Base-by-base conservation (phyloP, 2,329 filamentous ascomycete species). In the Stagonosporopsis cucurbitacearum region DNA sequence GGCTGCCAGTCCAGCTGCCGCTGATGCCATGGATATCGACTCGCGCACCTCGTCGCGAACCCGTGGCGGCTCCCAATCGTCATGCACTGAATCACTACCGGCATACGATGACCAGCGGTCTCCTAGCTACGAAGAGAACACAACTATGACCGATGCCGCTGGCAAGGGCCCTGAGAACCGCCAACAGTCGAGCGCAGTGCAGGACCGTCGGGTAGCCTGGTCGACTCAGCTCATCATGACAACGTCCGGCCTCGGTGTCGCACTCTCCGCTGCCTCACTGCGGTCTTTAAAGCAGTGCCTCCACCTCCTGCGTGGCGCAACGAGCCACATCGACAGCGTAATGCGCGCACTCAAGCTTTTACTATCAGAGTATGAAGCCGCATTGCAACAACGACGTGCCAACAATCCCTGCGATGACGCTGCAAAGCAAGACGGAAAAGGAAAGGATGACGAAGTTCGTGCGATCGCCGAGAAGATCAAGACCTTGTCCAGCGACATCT, bases 191-290 rank as follows among this genome's bases (percentile, higher is more conserved):
- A 59, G 56, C 46, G 70, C 64, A 62, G 74, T 60, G 4, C 68
- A 73, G 40, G 69, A 74, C 56, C 66, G 72, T 40, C 72, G 76
- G 23, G 81, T 69, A 11, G 82, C 80, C 36, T 96, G 92, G 92
- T 91, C 90, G 58, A 91, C 90, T 11, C 87, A 92, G 13, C 80
- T 97, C 17, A 90, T 96, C 63, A 90, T 96, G 73, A 93, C 91
- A 5, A 97, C 94, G 0, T 96, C 92, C 0, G 94, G 92, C 0
- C 83, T 98, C 0, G 92, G 92, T 60, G 88, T 96, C 15, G 92
- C 95, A 1, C 92, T 99, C 84, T 96, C 90, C 67, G 89, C 96
- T 17, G 89, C 95, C 68, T 96, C 91, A 20, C 79, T 97, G 8
- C 86, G 88, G 47, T 95, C 89, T 58, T 79, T 99, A 37, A 92